Conservation (phyloP, 371 early-diverging fungal species). For the Mucor ambiguus region DNA sequence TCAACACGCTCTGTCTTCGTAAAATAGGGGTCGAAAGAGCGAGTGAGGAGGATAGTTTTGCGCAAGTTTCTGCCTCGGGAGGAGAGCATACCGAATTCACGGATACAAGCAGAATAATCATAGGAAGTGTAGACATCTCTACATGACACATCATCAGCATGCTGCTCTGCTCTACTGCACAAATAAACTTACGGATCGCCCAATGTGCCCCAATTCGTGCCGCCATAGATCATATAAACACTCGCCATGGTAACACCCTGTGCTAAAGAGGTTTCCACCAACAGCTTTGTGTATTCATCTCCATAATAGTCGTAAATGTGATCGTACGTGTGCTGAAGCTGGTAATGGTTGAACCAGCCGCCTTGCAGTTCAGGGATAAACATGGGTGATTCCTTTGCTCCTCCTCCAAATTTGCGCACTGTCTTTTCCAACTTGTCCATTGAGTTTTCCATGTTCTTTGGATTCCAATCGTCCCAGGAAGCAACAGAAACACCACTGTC, state of each 20-base stretch:
- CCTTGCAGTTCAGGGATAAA: conserved; percentile 85
- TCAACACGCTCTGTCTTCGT: conserved; percentile 54
- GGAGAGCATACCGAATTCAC: conserved; percentile 77
- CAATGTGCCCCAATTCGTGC: conserved; percentile 83
- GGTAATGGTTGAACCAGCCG: conserved; percentile 83
- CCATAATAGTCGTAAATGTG: conserved; percentile 74
- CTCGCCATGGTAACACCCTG: conserved; percentile 74
- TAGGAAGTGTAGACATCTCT: conserved; percentile 81
- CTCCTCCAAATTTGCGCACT: conserved; percentile 75
- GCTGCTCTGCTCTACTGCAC: background rate
- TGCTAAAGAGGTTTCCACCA: conserved; percentile 66
- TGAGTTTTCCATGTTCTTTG: conserved; percentile 55
- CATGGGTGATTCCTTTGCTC: conserved; percentile 70
- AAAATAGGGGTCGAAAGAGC: conserved; percentile 67
- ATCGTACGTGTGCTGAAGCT: conserved; percentile 69
- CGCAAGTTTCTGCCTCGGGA: conserved; percentile 69
- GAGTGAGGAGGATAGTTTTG: conserved; percentile 61
- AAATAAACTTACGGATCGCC: conserved; percentile 67
- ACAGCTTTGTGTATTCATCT: conserved; percentile 65
- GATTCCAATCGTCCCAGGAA: conserved; percentile 67
- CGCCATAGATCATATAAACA: conserved; percentile 83
- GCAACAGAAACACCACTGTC: conserved; percentile 50
- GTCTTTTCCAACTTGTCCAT: conserved; percentile 71
- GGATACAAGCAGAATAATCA: conserved; percentile 80
- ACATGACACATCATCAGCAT: background rate